A percentile compares a stretch with the other conserved stretches of the same genome.
These are phyloP conservation scores for Botryotinia convoluta DNA, from an alignment of 2,329 filamentous ascomycete genomes.

Conservation along the genomic window DNA sequence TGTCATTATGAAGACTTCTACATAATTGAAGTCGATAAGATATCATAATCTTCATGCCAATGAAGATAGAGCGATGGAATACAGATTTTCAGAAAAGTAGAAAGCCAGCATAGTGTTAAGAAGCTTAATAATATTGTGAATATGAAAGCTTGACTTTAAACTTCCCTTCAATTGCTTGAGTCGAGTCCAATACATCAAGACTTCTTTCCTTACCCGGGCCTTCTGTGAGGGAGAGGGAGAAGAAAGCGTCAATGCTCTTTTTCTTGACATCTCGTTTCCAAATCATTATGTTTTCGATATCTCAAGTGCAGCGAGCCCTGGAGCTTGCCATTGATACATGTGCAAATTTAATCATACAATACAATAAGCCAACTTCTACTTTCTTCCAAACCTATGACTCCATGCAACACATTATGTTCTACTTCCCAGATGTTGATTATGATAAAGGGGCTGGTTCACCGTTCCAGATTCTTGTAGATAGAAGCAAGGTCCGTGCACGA, in stretches of 20 bases:
- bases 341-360: neutral
- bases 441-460: constrained; percentile 10
- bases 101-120: too few relatives aligned
- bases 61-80: too few relatives aligned
- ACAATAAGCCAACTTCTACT: neutral
- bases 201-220: neutral
- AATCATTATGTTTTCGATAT: neutral
- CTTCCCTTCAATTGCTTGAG: neutral
- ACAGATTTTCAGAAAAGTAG: neutral
- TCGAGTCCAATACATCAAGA: neutral
- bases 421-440: neutral
- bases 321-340: neutral
- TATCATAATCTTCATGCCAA: neutral
- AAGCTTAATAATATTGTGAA: neutral
- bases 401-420: neutral
- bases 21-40: neutral
- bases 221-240: neutral
- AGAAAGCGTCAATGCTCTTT: neutral
- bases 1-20: neutral
- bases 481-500: constrained; percentile 13
- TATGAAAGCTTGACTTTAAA: neutral
- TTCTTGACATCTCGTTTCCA: neutral
- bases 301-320: neutral
- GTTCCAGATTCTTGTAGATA: neutral
- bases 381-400: neutral